A percentile compares a stretch with the other conserved stretches of the same genome.
Conservation (phyloP, 768 basidiomycete species). For the Trametes villosa region DNA sequence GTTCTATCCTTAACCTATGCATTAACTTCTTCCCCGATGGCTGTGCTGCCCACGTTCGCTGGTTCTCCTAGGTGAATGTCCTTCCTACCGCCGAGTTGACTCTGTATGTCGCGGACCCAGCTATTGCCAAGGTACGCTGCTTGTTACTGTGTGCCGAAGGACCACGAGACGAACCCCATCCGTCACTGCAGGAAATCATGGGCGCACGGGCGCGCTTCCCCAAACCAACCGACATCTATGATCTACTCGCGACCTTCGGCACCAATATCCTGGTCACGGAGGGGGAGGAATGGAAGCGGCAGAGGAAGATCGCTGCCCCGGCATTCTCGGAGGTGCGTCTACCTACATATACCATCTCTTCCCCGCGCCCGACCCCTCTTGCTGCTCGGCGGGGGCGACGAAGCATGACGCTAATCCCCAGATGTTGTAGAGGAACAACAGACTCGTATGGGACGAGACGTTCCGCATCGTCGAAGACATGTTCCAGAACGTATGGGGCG, state of each 20-base stretch:
- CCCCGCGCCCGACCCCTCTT: not conserved
- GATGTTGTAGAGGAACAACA: constrained; percentile 38
- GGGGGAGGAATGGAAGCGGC: constrained; percentile 67
- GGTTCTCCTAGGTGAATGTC: constrained; percentile 12
- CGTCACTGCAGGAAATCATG: constrained; percentile 50
- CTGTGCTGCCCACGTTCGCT: not conserved
- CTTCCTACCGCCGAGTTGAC: constrained; percentile 5
- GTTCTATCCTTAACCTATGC: too few species aligned
- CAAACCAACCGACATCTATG: constrained; percentile 56
- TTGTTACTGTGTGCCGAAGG: not conserved
- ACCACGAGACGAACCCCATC: not conserved
- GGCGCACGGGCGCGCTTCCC: constrained; percentile 55
- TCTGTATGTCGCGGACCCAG: constrained; percentile 22
- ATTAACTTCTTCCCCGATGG: too few species aligned
- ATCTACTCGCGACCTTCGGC: constrained; percentile 54
- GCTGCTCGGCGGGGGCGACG: not conserved
- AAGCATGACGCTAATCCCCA: not conserved
- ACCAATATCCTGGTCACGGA: constrained; percentile 68
- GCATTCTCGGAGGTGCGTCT: constrained; percentile 61
- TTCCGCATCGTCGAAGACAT: constrained; percentile 36
- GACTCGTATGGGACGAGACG: constrained; percentile 45
- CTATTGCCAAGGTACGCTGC: constrained; percentile 19
- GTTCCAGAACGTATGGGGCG: constrained; percentile 50
- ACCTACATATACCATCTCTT: not conserved
- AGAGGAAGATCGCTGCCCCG: constrained; percentile 64